Conservation (phyloP, 495 filamentous ascomycete genomes). For the Wilcoxina mikolae region DNA sequence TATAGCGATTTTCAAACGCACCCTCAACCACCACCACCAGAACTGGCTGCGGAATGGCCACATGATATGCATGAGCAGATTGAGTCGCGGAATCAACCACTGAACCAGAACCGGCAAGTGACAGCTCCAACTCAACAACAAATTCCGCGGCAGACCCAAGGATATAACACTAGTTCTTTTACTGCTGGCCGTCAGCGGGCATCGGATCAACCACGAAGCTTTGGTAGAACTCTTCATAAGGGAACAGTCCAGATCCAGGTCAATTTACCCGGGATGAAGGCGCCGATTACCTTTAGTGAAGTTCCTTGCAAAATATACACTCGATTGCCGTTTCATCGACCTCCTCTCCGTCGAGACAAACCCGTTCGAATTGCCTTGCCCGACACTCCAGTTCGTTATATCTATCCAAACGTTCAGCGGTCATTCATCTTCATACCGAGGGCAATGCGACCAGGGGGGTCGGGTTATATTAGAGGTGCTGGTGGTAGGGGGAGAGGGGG, state of each 20-base stretch:
- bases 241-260: constrained; percentile 77
- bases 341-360: constrained; percentile 88
- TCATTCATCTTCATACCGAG: constrained; percentile 98
- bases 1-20: constrained; percentile 4
- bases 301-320: constrained; percentile 76
- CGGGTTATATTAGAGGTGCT: constrained; percentile 38
- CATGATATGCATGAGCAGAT: constrained; percentile 92
- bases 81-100: constrained; percentile 25
- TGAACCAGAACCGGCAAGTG: constrained; percentile 34
- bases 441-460: constrained; percentile 61
- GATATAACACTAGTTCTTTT: constrained; percentile 32
- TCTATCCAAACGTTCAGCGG: constrained; percentile 73
- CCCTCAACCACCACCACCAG: constrained; percentile 2
- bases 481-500: constrained; percentile 54
- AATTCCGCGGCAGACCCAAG: constrained; percentile 31
- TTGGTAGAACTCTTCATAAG: constrained; percentile 49
- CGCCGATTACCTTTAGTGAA: constrained; percentile 51
- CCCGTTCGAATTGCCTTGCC: constrained; percentile 90
- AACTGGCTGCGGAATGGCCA: constrained; percentile 43
- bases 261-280: constrained; percentile 56
- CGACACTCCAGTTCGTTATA: constrained; percentile 59
- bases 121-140: constrained; percentile 34
- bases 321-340: constrained; percentile 84
- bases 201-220: constrained; percentile 34
- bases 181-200: constrained; percentile 25